Base-by-base conservation (phyloP, 345 rosid genomes). In the Salix arbutifolia region DNA sequence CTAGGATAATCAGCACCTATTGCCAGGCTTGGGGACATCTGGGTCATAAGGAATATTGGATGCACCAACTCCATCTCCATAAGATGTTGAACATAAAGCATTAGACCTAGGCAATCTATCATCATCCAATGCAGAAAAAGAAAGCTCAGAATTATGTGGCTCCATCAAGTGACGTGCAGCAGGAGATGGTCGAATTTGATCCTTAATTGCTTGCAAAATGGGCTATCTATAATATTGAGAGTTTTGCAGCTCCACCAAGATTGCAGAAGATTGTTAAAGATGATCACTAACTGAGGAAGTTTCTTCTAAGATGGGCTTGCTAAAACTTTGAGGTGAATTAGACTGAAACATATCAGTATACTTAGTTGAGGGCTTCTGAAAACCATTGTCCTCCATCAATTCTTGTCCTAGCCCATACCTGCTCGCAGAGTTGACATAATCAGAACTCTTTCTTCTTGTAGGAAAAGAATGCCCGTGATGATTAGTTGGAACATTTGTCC, bases 281-380 rank as follows among this genome's bases (percentile, higher is more conserved):
- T 77, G 91, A 77, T 65, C 69, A 64, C 80, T 71, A 74, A 67
- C 44, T 61, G 26, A 76, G 48, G 85, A 77, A 73, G 74, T 80
- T 70, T 75, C 74, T 70, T 67, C 83, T 58, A 66, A 40, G 30
- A 28, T 52, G 67, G 69, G 53, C 71, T 37, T 78, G 75, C 78
- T 65, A 44, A 78, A 60, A 56, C 67, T 46, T 10, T 74, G 18
- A 44, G 76, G 44, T 70, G 72, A 16, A 25, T 28, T 28, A 28
- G 30, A 28, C 30, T 28, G 30, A 28, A 28, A 28, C 30, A 28
- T 28, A 28, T 28, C 30, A 28, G 30, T 28, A 28, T 28, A 28
- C 30, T 28, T 28, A 28, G 30, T 28, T 28, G 30, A 28, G 30
- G 30, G 30, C 30, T 28, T 1, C 30, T 28, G 30, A 2, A 28